A percentile compares a stretch with the other conserved stretches of the same genome.
These are phyloP conservation scores for Penicillium capsulatum DNA, from an alignment of 2,329 filamentous ascomycete genomes.

Conservation along the genomic window DNA sequence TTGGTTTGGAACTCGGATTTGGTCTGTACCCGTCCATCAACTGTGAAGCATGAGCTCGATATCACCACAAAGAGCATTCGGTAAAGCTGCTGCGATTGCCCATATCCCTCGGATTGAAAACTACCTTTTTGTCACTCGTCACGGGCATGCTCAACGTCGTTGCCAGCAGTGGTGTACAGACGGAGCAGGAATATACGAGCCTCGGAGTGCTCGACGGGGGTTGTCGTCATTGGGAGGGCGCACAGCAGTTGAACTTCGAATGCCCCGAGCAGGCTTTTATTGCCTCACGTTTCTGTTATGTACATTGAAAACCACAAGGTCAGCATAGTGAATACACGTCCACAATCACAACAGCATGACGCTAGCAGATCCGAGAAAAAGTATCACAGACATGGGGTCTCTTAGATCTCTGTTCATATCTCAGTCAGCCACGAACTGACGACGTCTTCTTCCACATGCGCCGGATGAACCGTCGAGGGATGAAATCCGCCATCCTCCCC, in stretches of 20 bases:
- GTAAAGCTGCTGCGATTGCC: background rate
- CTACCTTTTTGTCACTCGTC: conserved; percentile 39
- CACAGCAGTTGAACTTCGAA: background rate
- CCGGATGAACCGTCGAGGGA: conserved; percentile 27
- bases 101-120: conserved; percentile 40
- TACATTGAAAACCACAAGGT: conserved; percentile 3
- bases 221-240: conserved; percentile 29
- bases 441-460: conserved; percentile 37
- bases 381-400: conserved; percentile 27
- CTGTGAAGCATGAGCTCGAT: background rate
- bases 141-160: conserved; percentile 37
- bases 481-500: conserved; percentile 32
- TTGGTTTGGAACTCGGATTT: too few species aligned
- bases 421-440: conserved; percentile 37
- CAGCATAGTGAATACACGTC: background rate
- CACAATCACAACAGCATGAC: background rate
- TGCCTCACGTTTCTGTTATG: conserved; percentile 2
- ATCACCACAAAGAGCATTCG: background rate
- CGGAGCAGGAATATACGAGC: conserved; percentile 25
- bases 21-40: too few species aligned
- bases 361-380: conserved; percentile 1
- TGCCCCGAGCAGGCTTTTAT: background rate
- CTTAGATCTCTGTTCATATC: conserved; percentile 48
- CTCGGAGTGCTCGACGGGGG: conserved; percentile 27
- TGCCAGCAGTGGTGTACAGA: conserved; percentile 29